Conservation (phyloP, 306 rosid species). For the Castanopsis chinensis region DNA sequence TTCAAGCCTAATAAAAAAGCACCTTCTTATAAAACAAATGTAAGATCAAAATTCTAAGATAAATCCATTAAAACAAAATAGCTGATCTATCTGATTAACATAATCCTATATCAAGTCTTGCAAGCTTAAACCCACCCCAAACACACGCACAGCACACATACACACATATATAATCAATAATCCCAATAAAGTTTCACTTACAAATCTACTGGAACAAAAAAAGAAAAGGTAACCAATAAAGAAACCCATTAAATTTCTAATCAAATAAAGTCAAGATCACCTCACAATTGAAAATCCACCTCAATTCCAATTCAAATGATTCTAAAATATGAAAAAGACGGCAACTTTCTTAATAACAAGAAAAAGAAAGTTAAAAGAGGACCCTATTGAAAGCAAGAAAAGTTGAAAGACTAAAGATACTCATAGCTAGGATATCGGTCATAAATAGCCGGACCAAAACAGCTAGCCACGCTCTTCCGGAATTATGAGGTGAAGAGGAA, state of each 20-base stretch:
- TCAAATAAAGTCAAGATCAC: background rate
- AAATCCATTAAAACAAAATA: no score
- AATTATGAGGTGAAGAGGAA: constrained; percentile 51
- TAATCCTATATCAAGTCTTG: no score
- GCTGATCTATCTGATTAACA: no score
- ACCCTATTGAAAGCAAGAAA: background rate
- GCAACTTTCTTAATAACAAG: background rate
- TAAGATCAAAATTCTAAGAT: no score
- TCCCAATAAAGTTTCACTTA: background rate
- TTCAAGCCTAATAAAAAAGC: no score
- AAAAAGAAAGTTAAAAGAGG: background rate
- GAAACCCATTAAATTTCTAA: background rate
- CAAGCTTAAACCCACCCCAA: background rate
- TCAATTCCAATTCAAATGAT: constrained; percentile 1
- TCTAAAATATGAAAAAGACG: background rate
- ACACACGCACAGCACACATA: background rate
- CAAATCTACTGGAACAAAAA: background rate
- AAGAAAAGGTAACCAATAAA: background rate
- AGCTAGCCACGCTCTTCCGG: constrained; percentile 40
- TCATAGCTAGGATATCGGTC: constrained; percentile 44
- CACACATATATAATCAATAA: background rate
- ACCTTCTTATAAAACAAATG: no score
- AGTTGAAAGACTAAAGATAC: constrained; percentile 5
- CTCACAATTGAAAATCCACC: background rate
- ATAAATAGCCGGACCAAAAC: constrained; percentile 24